phyloP scores from a whole-genome alignment of 2,329 filamentous ascomycete species.

The Endocalyx cinctus region DNA sequence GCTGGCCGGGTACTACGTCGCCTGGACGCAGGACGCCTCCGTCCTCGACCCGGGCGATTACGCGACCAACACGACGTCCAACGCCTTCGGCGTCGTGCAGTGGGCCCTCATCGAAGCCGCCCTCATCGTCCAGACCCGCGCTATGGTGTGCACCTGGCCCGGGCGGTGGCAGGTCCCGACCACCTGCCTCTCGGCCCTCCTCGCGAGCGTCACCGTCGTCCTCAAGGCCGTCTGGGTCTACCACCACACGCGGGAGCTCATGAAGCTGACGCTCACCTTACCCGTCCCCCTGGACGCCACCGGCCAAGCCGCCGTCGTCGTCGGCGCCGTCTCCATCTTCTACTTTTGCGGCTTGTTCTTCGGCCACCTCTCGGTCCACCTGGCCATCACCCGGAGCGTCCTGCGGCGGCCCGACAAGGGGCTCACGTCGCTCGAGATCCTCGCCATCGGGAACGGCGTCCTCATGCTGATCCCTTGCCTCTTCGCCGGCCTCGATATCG shows the following conservation, averaged over 20 bases:
- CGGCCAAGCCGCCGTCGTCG: constrained; percentile 32
- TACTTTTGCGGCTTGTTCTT: constrained; percentile 57
- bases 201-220: constrained; percentile 15
- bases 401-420: constrained; percentile 29
- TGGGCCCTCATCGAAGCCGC: constrained; percentile 41
- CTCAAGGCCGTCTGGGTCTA: constrained; percentile 16
- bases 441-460: constrained; percentile 51
- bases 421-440: constrained; percentile 48
- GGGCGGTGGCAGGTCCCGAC: constrained; percentile 12
- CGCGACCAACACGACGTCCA: constrained; percentile 33
- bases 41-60: constrained; percentile 37
- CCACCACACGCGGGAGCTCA: constrained; percentile 13
- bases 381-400: constrained; percentile 42
- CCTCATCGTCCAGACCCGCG: constrained; percentile 49
- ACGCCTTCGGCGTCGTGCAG: constrained; percentile 39
- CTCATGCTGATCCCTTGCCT: constrained; percentile 53
- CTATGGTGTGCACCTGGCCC: constrained; percentile 47
- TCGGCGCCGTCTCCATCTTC: constrained; percentile 37
- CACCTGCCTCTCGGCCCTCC: constrained; percentile 7
- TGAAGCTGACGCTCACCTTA: constrained; percentile 10
- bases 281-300: constrained; percentile 31
- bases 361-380: constrained; percentile 43
- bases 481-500: constrained; percentile 45
- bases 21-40: constrained; percentile 51
- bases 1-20: constrained; percentile 58